Base-by-base conservation (phyloP, 306 rosid genomes). In the Trifolium repens region DNA sequence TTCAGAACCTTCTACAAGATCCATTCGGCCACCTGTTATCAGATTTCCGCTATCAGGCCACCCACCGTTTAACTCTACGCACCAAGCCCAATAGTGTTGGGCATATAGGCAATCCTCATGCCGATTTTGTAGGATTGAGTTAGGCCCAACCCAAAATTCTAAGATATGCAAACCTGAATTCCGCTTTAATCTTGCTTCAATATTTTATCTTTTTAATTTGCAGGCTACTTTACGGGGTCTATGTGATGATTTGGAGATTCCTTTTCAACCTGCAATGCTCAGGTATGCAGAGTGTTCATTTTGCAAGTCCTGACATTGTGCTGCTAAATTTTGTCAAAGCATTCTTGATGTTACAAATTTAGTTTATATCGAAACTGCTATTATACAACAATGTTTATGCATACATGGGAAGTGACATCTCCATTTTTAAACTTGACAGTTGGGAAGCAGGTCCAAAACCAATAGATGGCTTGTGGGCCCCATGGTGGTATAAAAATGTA, bases 361-460 rank as follows among this genome's bases (percentile, higher is more conserved):
- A 14, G 55, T 69, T 12, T 58, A 46, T 12, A 55, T 50, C 6
- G 57, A 73, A 49, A 73, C 52, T 44, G 34, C 8, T 46, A 47
- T 71, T 60, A 52, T 62, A 34, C 67, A 58, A 22, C 61, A 64
- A 15, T 17, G 47, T 47, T 71, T 80, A 69, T 67, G 57, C 64
- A 27, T 34, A 68, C 61, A 71, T 75, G 74, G 65, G 79, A 77
- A 82, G 57, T 76, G 70, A 71, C 66, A 44, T 58, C 58, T 76
- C 11, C 10, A 37, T 4, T 54, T 55, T 60, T 24, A 9, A 85
- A 62, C 47, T 19, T 78, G 63, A 64, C 86, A 92, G 97, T 71
- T 90, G 97, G 97, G 91, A 88, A 81, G 89, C 93, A 75, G 96
- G 97, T 71, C 87, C 91, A 26, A 92, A 90, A 81, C 84, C 89